Percentiles rank a stretch among this genome's conserved stretches.
Evolutionary conservation across 768 basidiomycete genomes (phyloP).

Genomic region (Boletus reticuloceps): DNA sequence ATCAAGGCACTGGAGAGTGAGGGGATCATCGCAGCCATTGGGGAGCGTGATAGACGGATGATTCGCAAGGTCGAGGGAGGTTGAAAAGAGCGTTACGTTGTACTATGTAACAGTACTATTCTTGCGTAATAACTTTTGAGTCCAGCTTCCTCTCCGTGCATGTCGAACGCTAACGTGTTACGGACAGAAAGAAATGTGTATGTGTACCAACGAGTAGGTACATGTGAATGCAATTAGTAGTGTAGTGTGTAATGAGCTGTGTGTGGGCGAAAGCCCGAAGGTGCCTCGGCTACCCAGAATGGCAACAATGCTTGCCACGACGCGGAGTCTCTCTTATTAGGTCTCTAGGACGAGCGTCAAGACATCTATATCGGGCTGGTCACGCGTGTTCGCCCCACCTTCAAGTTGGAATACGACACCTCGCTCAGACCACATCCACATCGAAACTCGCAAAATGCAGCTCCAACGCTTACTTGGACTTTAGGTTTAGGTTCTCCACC

Average conservation of each 20-base stretch:
- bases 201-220: too few relatives aligned
- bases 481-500: constrained; percentile 4
- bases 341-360: neutral
- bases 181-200: too few relatives aligned
- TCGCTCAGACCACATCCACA: constrained; percentile 9
- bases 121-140: neutral
- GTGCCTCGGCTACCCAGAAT: too few relatives aligned
- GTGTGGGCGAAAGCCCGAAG: too few relatives aligned
- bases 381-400: neutral
- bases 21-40: too few relatives aligned
- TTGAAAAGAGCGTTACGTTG: constrained; percentile 9
- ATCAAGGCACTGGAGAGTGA: too few relatives aligned
- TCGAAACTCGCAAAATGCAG: neutral
- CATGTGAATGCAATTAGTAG: too few relatives aligned
- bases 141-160: neutral
- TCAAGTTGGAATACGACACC: neutral
- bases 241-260: too few relatives aligned
- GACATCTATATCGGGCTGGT: constrained; percentile 16
- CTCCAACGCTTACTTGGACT: neutral
- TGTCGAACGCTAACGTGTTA: too few relatives aligned
- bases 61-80: constrained; percentile 65
- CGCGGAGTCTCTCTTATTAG: neutral
- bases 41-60: constrained; percentile 46
- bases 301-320: neutral
- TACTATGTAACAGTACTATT: neutral